Base-by-base conservation (phyloP, 176 grass and related monocot species). In the Pharus latifolius region DNA sequence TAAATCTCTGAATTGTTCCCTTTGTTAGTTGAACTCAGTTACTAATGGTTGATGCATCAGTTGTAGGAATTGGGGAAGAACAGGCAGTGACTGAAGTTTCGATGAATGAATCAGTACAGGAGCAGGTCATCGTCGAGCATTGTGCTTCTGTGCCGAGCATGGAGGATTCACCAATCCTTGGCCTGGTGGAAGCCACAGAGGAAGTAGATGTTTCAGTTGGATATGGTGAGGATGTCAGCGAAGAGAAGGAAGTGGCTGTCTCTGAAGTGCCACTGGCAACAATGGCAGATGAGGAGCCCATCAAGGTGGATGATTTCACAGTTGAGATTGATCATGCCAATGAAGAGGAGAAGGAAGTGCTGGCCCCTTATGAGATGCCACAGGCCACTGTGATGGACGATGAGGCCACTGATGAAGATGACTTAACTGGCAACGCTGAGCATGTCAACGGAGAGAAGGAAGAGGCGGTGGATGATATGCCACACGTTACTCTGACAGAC, bases 151-250 rank as follows among this genome's bases (percentile, higher is more conserved):
- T 84, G 59, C 18, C 57, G 46, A 16, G 12, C 24, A 57, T 81
- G 41, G 68, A 53, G 12, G 77, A 85, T 73, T 87, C 87, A 30
- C 84, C 84, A 20, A 96, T 88, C 56, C n/a, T 76, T 3, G 81
- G 89, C 16, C 38, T 80, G 51, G 60, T 0, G 7, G 67, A 30
- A 63, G 16, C 61, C 42, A 26, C 38, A 52, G 82, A 63, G 10
- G 43, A 20, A 29, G 57, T 51, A 67, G 60, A 59, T 67, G 23
- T 2, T 48, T 47, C 44, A 13, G 19, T 20, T 65, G 66, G 33
- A 50, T 35, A 46, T 67, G 29, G 24, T 45, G 57, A 68, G 27
- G 48, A 53, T 37, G 38, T 31, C 0, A 73, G 10, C 31, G 69
- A 70, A 19, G 67, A 61, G 1, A 63, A 70, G 18, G 45, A 49